Conservation (phyloP, 108 stramenopile species). For the Pinguiococcus pyrenoidosus region DNA sequence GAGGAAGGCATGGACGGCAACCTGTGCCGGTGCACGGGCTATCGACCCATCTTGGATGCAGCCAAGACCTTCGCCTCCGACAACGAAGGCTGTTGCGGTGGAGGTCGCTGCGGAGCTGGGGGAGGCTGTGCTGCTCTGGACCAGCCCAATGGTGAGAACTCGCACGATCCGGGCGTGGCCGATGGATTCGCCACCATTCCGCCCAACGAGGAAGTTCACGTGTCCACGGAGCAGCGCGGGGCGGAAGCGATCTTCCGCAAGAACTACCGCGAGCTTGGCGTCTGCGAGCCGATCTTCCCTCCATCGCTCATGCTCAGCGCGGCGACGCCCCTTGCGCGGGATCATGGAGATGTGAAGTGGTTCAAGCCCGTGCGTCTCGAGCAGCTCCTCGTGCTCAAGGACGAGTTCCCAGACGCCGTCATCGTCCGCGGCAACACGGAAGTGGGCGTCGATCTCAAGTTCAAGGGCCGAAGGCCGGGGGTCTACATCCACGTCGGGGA, state of each 20-base stretch:
- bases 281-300: constrained; percentile 31
- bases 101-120: constrained; percentile 5
- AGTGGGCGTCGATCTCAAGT: constrained; percentile 44
- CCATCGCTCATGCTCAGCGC: constrained; percentile 20
- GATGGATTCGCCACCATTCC: too few species aligned
- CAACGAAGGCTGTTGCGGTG: constrained; percentile 15
- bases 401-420: constrained; percentile 52
- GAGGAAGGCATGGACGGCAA: constrained; percentile 89
- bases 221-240: too few species aligned
- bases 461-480: background rate
- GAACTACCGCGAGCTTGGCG: too few species aligned
- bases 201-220: too few species aligned
- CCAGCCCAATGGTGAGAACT: too few species aligned
- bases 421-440: constrained; percentile 87
- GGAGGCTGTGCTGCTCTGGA: constrained; percentile 25
- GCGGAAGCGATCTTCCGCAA: too few species aligned
- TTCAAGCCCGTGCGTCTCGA: constrained; percentile 60
- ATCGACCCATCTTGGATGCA: constrained; percentile 90
- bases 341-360: constrained; percentile 51
- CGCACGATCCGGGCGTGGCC: too few species aligned
- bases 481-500: background rate
- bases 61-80: constrained; percentile 39
- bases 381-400: constrained; percentile 55
- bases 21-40: constrained; percentile 86
- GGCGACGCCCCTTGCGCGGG: constrained; percentile 7